Conservation (phyloP, 1,284 basidiomycete genomes). For the Apiotrichum sp. region DNA sequence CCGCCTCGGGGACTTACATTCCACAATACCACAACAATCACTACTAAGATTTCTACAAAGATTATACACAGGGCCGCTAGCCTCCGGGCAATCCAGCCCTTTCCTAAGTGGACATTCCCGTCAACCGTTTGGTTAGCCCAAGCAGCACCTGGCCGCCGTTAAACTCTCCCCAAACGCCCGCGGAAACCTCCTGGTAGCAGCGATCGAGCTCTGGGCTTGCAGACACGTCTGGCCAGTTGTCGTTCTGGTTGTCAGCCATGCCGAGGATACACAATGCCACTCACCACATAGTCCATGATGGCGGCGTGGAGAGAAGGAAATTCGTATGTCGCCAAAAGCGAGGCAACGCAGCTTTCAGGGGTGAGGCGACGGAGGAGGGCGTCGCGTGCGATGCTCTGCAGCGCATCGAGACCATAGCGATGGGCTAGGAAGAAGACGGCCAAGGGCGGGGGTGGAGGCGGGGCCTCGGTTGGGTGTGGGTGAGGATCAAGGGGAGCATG, state of each 20-base stretch:
- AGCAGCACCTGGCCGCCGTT: conserved; percentile 32
- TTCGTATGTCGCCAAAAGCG: conserved; percentile 49
- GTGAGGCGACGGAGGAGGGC: conserved; percentile 70
- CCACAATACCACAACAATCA: no score
- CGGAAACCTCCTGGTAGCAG: conserved; percentile 40
- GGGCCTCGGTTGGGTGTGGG: conserved; percentile 56
- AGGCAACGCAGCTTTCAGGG: conserved; percentile 62
- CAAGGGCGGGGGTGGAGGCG: conserved; percentile 55
- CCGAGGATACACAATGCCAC: conserved; percentile 10
- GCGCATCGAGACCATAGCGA: conserved; percentile 63
- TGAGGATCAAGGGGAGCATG: conserved; percentile 59
- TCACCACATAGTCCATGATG: conserved; percentile 37
- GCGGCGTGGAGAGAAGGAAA: conserved; percentile 35
- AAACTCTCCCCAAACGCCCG: conserved; percentile 36
- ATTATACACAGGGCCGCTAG: no score
- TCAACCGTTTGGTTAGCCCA: conserved; percentile 20
- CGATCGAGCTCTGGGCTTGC: conserved; percentile 26
- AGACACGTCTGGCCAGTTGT: conserved; percentile 31
- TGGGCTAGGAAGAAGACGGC: conserved; percentile 75
- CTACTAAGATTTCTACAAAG: no score
- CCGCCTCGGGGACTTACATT: no score
- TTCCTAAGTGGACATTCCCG: conserved; percentile 3
- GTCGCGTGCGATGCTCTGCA: conserved; percentile 62
- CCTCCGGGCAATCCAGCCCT: no score
- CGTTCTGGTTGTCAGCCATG: conserved; percentile 15